A percentile compares a stretch with the other conserved stretches of the same genome.
Conservation (phyloP, 140 eudicot species). For the Ambrosia hybrid region DNA sequence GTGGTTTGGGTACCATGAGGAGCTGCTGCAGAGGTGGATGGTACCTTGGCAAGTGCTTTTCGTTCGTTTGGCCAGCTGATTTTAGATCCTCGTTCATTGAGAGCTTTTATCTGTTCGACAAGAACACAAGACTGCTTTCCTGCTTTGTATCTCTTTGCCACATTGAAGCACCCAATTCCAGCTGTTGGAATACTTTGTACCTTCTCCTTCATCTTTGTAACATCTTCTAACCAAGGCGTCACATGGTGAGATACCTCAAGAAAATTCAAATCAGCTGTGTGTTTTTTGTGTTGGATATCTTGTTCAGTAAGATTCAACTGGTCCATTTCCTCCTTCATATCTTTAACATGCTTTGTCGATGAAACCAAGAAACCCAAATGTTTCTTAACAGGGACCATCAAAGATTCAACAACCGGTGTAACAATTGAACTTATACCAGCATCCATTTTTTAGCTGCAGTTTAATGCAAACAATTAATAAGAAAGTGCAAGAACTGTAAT, state of each 20-base stretch:
- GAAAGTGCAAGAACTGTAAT: neutral
- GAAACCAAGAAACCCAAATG: neutral
- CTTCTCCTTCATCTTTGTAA: neutral
- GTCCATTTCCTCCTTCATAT: neutral
- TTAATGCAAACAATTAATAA: neutral
- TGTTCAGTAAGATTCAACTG: neutral
- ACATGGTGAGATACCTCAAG: neutral
- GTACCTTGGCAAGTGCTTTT: neutral
- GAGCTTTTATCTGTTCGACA: too few species aligned
- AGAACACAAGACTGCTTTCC: conserved; percentile 8
- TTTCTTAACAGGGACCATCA: conserved; percentile 2
- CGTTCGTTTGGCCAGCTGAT: too few species aligned
- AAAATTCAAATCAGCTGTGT: neutral
- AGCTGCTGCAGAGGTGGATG: neutral
- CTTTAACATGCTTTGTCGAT: neutral
- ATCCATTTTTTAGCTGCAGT: neutral
- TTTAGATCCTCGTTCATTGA: too few species aligned
- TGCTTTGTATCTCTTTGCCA: conserved; percentile 8
- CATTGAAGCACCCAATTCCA: neutral
- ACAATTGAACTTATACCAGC: neutral
- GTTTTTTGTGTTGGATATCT: neutral
- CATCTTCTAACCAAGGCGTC: neutral
- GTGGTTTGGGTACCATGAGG: neutral
- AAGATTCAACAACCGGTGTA: neutral
- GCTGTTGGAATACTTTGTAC: neutral